phyloP scores from a whole-genome alignment of 2,329 filamentous ascomycete genomes.

The Metarhizium robertsii region DNA sequence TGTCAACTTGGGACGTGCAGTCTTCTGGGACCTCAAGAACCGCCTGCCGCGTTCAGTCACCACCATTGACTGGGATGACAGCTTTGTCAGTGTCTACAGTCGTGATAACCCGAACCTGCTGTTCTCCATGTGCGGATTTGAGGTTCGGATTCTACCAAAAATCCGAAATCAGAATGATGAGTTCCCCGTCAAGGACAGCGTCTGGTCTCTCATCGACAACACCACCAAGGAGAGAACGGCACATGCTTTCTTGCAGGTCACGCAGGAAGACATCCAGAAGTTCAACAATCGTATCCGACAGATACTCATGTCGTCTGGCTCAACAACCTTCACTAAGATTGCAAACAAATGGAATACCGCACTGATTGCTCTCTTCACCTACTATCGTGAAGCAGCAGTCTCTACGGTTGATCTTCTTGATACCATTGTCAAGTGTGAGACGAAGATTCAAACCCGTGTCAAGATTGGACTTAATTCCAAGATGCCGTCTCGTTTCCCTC shows the following conservation, averaged over 20 bases:
- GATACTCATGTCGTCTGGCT: slow-evolving; percentile 99
- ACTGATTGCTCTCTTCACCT: slow-evolving; percentile 92
- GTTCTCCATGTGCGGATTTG: slow-evolving; percentile 97
- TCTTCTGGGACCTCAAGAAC: slow-evolving; percentile 99
- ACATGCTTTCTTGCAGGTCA: slow-evolving; percentile 94
- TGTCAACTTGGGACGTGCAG: slow-evolving; percentile 91
- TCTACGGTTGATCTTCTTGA: slow-evolving; percentile 90
- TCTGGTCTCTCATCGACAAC: slow-evolving; percentile 96
- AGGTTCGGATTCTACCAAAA: slow-evolving; percentile 93
- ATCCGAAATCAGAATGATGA: slow-evolving; percentile 91
- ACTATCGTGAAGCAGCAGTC: slow-evolving; percentile 95
- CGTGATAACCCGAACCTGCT: slow-evolving; percentile 93
- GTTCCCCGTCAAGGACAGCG: slow-evolving; percentile 94
- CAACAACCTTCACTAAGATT: slow-evolving; percentile 98
- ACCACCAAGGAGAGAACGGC: slow-evolving; percentile 94
- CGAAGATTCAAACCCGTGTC: slow-evolving; percentile 96
- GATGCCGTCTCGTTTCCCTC: slow-evolving; percentile 98
- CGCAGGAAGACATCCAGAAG: slow-evolving; percentile 94
- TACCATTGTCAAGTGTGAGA: slow-evolving; percentile 98
- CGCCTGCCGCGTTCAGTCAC: slow-evolving; percentile 88
- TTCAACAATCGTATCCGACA: slow-evolving; percentile 99
- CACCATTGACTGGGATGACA: slow-evolving; percentile 98
- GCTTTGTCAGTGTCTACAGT: slow-evolving; percentile 96
- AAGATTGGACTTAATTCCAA: slow-evolving; percentile 99
- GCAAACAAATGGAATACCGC: slow-evolving; percentile 99